Base-by-base conservation (phyloP, 495 filamentous ascomycete genomes). In the Hyaloscypha hepaticicola region DNA sequence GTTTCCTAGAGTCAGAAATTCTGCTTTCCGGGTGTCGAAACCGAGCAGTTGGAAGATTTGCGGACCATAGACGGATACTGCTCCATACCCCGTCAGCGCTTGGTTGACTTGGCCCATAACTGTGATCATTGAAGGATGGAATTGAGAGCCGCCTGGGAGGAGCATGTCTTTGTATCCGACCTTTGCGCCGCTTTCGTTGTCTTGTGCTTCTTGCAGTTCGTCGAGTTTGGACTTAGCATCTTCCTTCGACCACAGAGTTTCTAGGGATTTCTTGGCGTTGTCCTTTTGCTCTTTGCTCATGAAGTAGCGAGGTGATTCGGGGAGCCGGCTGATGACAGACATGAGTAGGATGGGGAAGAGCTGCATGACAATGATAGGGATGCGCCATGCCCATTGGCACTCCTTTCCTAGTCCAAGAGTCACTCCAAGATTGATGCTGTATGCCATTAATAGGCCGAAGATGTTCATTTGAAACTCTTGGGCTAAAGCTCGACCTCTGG, bases 291-390 rank as follows among this genome's bases (percentile, higher is more conserved):
- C 74, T 61, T 81, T 70, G 61, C 76, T 80, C 2, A 86, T 71
- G 50, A 80, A 76, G 80, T 80, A 85, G 1, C 83, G 69, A 8
- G 84, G 82, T 5, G 78, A 78, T 64, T 87, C 83, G 0, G 83
- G 83, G n/a, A 87, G 75, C 2, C 69, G 65, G 34, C 73, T 74
- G 28, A 83, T 78, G 66, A 83, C 70, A 5, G 74, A 70, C 50
- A 83, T 65, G 2, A 86, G 75, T 9, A 79, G 45, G 1, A 83
- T 45, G 0, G 84, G 84, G 67, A 84, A 85, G 0, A 78, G 63
- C 63, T 84, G 82, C 84, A 86, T 85, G 41, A 79, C 73, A n/a
- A 87, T 80, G 31, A 87, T 86, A 16, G 86, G 86, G 34, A 84
- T 80, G 28, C 86, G 75, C 79, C 87, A 88, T 1, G 83, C 78